Evolutionary conservation across 495 filamentous ascomycete genomes (phyloP).

Genomic region (Daldinia vernicosa): DNA sequence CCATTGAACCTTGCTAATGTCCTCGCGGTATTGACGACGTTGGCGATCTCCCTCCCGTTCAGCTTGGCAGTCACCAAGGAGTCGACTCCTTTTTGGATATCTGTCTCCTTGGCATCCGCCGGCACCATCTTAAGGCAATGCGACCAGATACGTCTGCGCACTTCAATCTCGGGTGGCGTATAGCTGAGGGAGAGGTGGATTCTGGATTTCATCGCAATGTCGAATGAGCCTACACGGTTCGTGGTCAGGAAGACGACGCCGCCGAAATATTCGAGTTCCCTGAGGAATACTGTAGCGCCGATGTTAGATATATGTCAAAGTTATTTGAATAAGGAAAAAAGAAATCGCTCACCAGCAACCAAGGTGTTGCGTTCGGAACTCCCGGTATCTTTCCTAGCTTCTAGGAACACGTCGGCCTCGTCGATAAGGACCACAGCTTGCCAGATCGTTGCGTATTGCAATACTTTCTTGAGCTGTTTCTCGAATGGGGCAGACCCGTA

Average conservation of each 20-base stretch:
- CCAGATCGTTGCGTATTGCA: conserved; percentile 72
- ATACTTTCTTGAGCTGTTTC: conserved; percentile 75
- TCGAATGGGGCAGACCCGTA: conserved; percentile 60
- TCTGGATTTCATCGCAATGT: conserved; percentile 65
- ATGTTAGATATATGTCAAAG: conserved; percentile 64
- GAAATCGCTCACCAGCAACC: conserved; percentile 46
- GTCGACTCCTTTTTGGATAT: conserved; percentile 38
- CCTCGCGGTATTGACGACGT: conserved; percentile 64
- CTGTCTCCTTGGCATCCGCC: conserved; percentile 19
- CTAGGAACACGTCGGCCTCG: conserved; percentile 60
- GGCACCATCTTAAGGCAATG: conserved; percentile 38
- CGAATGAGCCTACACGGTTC: conserved; percentile 61
- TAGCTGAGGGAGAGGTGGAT: conserved; percentile 55
- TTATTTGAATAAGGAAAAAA: background rate
- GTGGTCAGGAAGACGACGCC: conserved; percentile 62
- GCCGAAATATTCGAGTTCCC: conserved; percentile 57
- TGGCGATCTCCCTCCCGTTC: conserved; percentile 74
- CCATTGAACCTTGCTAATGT: conserved; percentile 50
- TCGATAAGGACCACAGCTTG: conserved; percentile 60
- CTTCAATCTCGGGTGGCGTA: conserved; percentile 37
- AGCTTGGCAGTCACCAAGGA: conserved; percentile 57
- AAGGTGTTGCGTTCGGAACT: conserved; percentile 55
- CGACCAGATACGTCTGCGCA: conserved; percentile 46
- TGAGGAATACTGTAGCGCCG: conserved; percentile 61
- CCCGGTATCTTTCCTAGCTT: conserved; percentile 49